Evolutionary conservation across 441 rosid genomes (phyloP).

Genomic region (Caryocar brasiliense): DNA sequence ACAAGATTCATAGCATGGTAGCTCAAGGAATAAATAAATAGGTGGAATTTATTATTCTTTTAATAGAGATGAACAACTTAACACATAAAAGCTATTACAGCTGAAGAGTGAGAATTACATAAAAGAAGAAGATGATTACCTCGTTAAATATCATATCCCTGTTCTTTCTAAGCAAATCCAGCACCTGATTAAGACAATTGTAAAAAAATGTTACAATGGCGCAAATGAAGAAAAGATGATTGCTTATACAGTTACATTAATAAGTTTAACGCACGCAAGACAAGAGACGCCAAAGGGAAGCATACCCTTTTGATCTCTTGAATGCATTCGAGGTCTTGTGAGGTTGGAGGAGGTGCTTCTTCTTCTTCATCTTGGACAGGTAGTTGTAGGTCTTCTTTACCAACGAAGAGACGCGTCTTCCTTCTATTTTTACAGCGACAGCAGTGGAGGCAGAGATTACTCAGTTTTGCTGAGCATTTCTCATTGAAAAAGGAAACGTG

Average conservation of each 20-base stretch:
- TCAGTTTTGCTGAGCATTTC: neutral
- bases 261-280: neutral
- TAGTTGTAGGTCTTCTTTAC: constrained; percentile 45
- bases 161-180: constrained; percentile 71
- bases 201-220: neutral
- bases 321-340: constrained; percentile 49
- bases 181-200: constrained; percentile 27
- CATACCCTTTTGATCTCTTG: constrained; percentile 52
- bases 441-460: neutral
- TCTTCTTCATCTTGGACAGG: constrained; percentile 22
- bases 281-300: neutral
- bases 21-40: too few relatives aligned
- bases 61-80: too few relatives aligned
- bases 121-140: constrained; percentile 22
- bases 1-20: too few relatives aligned
- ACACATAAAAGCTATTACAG: neutral
- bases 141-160: constrained; percentile 85
- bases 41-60: too few relatives aligned
- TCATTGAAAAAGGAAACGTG: neutral
- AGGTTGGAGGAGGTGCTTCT: constrained; percentile 20
- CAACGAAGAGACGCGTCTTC: constrained; percentile 21
- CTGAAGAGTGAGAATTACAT: neutral
- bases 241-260: neutral
- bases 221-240: neutral
- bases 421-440: constrained; percentile 8